Base-by-base conservation (phyloP, 352 stramenopile genomes). In the Pythium myriotylum region DNA sequence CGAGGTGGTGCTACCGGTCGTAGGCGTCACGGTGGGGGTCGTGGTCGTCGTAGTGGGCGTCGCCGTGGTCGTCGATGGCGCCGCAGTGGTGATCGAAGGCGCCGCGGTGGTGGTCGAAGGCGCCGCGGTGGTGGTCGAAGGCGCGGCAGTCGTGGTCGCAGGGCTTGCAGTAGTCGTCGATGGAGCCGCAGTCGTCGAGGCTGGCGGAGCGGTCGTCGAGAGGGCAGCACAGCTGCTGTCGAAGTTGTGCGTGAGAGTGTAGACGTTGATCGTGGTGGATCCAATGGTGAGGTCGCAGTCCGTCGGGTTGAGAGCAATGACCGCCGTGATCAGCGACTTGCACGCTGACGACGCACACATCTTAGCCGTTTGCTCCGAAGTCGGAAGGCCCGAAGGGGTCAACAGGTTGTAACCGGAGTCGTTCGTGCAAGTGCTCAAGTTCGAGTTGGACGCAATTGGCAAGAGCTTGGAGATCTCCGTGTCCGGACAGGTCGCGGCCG, bases 241-340 rank as follows among this genome's bases (percentile, higher is more conserved):
- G 29, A 61, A 68, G 7, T 41, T 26, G 33, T 32, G 24, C 22
- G 32, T 41, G 60, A 68, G 60, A 24, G 12, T 9, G 8, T 29
- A 19, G 3, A 68, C 60, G 52, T 68, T 68, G 33, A 68, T 26
- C 12, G 22, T 41, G 42, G 39, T 43, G 40, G n/a, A 19, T 20
- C 42, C 35, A 46, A 68, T 17, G n/a, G 33, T 53, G 52, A 68
- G 46, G 33, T 61, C 53, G 22, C 60, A 68, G 60, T 68, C 60
- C 14, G 43, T 33, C 24, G 51, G 50, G 43, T 47, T 22, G n/a
- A 43, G 37, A 3, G 14, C 48, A 19, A 54, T 62, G 52, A 62
- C 23, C 22, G 49, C 45, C n/a, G 43, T 35, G 24, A 68, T 68
- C 12, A 63, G 19, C 13, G 3, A 24, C 23, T 37, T 52, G 27